Base-by-base conservation (phyloP, 2,329 filamentous ascomycete species). In the Arthrobotrys iridis region DNA sequence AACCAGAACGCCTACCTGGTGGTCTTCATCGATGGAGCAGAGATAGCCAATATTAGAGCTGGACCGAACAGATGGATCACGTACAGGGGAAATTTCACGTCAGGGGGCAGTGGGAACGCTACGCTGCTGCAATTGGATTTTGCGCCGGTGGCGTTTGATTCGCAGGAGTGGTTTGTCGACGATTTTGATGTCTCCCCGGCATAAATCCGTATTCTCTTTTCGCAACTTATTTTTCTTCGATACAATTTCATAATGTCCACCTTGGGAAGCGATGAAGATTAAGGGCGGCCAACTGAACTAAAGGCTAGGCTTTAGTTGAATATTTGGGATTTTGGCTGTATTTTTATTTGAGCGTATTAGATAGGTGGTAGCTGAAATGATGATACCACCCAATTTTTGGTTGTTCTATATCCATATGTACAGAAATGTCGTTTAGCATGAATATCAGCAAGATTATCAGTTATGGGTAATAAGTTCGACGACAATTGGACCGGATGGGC, bases 111-210 rank as follows among this genome's bases (percentile, higher is more conserved):
- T 3, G 46, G 46, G 18, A 28, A 22, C 8, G 33, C 63, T 1
- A 59, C 52, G n/a, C 28, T 58, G 3, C 30, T 70, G 1, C 55
- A 62, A 24, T n/a, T 70, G 35, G 65, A 70, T 46, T 70, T 70
- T 22, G 57, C 55, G 4, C 65, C 65, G 5, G 65, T 70, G 18
- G 55, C 11, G 5, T 70, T 52, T 30, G 55, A 52, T 55, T 70
- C 65, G 18, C 65, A 70, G 26, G 65, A 70, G 55, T 70, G 60
- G 26, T 70, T 35, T 46, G 65, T 70, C 11, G 65, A 70, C 30
- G 52, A 70, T n/a, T 70, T 70, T 20, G 28, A 52, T 7, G 11
- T 70, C 18, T 43, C 65, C 2, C 55, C 65, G 11, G 41, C 55
- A 50, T 46, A 62, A 15, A 4, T 15, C n/a, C 20, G 40, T 7